Evolutionary conservation across 2,329 filamentous ascomycete species (phyloP).

Genomic region (Lomentospora prolificans): DNA sequence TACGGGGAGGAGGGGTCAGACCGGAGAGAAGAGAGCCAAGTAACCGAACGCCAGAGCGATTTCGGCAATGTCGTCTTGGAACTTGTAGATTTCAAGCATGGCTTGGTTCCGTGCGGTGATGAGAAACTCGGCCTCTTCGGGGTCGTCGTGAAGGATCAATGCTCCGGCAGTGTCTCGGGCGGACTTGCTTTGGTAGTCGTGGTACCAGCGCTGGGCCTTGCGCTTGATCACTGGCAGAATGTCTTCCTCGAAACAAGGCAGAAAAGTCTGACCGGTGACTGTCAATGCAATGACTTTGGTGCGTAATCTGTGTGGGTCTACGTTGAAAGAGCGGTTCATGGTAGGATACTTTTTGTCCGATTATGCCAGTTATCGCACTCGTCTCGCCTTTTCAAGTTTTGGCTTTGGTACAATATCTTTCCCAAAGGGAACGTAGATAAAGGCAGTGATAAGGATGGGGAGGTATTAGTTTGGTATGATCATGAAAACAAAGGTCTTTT

Average conservation of each 20-base stretch:
- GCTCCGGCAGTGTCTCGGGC: slow-evolving; percentile 34
- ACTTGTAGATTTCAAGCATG: slow-evolving; percentile 59
- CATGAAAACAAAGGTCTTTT: slow-evolving; percentile 68
- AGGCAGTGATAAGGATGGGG: slow-evolving; percentile 65
- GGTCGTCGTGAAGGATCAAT: slow-evolving; percentile 41
- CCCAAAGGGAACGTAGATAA: slow-evolving; percentile 70
- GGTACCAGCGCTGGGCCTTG: slow-evolving; percentile 36
- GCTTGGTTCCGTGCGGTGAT: slow-evolving; percentile 56
- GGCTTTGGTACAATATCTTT: slow-evolving; percentile 57
- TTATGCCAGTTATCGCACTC: slow-evolving; percentile 32
- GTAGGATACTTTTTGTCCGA: slow-evolving; percentile 37
- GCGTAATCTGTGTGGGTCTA: slow-evolving; percentile 55
- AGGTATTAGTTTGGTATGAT: slow-evolving; percentile 76
- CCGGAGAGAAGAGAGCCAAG: slow-evolving; percentile 60
- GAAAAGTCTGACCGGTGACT: slow-evolving; percentile 61
- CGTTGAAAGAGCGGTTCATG: slow-evolving; percentile 43
- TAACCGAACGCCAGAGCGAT: slow-evolving; percentile 69
- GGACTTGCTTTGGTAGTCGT: slow-evolving; percentile 24
- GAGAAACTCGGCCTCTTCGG: slow-evolving; percentile 56
- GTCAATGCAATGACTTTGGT: slow-evolving; percentile 70
- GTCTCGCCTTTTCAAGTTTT: slow-evolving; percentile 52
- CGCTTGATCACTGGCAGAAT: slow-evolving; percentile 61
- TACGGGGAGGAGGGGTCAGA: slow-evolving; percentile 65
- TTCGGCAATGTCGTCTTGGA: slow-evolving; percentile 63
- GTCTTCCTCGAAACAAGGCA: slow-evolving; percentile 63